Evolutionary conservation across 2,329 filamentous ascomycete species (phyloP), one percentile per base, ranked within the genome.

Genomic region (Scytalidium lignicola): DNA sequence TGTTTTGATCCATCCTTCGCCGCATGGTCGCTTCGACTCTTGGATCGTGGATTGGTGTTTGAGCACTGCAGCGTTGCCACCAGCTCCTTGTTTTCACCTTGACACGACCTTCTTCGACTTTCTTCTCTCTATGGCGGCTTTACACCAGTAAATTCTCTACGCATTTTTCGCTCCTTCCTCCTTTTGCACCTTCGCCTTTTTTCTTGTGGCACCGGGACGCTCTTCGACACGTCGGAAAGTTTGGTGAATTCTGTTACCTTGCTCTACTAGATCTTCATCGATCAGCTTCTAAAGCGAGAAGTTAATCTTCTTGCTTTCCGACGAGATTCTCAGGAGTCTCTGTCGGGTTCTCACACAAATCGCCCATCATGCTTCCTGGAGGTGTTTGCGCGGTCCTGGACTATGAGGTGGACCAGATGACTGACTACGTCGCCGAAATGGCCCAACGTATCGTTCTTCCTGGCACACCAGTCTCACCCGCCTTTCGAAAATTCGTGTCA

Each of bases 391-490:
- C 83, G 53, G 82, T 86, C 64, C 72, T 89, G 56, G 85, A 89
- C 67, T 89, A 89, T 68, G 84, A 88, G 62, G 86, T 89, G 77
- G 83, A 87, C 58, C 76, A 82, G 65, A 88, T 88, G 83, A 82
- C 83, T 54, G 84, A 87, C 65, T 89, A 88, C 68, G 85, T 88
- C 65, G 81, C 82, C 59, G 82, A 87, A 62, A 86, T 83, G 74
- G 79, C 84, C 62, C 77, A 86, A 68, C 75, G 75, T 77, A 80
- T 81, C 70, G 80, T 86, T 63, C 76, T 78, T 61, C 80, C 80
- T 64, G 75, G 73, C 64, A 73, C 76, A 55, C 70, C 76, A 60
- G 76, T 80, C 58, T 74, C 77, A 23, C 73, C 80, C 29, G 79
- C 83, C 43, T 88, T 87, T 67, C 81, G 83, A 58, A 88, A 87